phyloP scores from a whole-genome alignment of 192 early-diverging fungal species.

The Backusella australiensis region DNA sequence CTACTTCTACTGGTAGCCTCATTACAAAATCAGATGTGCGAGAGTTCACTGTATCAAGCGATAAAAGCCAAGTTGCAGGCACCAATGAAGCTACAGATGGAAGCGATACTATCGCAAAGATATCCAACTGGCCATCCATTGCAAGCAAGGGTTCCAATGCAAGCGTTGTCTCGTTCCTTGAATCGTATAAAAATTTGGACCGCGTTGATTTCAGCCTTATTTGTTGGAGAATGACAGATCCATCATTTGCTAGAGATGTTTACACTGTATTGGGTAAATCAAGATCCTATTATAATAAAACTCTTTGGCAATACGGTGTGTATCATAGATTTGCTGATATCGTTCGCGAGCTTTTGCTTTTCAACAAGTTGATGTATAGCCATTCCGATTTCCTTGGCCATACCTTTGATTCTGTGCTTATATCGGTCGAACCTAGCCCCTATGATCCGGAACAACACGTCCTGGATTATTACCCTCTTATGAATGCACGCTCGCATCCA shows the following conservation, averaged over 20 bases:
- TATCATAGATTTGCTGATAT: constrained; percentile 31
- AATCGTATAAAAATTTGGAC: constrained; percentile 11
- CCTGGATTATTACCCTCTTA: constrained; percentile 43
- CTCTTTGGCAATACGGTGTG: constrained; percentile 41
- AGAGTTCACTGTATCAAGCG: neutral
- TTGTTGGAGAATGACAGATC: constrained; percentile 17
- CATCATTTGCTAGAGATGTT: constrained; percentile 23
- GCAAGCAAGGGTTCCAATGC: constrained; percentile 7
- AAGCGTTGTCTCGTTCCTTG: constrained; percentile 21
- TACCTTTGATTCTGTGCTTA: neutral
- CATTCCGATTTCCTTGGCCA: neutral
- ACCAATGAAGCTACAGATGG: neutral
- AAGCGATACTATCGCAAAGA: neutral
- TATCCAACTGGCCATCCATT: constrained; percentile 18
- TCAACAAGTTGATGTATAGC: neutral
- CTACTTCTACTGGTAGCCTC: constrained; percentile 18
- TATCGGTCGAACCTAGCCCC: neutral
- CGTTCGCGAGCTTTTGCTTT: constrained; percentile 33
- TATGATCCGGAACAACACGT: constrained; percentile 12
- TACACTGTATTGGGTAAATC: constrained; percentile 31
- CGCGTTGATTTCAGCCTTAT: constrained; percentile 18
- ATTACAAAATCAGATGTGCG: neutral
- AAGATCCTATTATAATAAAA: constrained; percentile 22
- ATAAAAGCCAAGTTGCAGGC: constrained; percentile 11
- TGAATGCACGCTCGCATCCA: constrained; percentile 47